Base-by-base conservation (phyloP, 1,139 yeast genomes). In the Geotrichum fermentans region DNA sequence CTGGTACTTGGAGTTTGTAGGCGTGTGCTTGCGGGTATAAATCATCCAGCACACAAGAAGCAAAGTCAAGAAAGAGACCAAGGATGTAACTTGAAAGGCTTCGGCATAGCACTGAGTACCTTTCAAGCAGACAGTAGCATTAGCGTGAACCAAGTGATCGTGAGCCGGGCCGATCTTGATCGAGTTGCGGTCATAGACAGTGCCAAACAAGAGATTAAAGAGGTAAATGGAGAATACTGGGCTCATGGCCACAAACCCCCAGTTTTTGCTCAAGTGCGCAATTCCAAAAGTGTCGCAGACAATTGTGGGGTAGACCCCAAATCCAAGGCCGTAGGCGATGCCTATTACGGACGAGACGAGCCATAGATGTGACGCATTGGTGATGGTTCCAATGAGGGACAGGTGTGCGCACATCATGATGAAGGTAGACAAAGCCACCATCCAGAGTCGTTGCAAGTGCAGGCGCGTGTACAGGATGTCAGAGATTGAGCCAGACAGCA, bases 301-400 rank as follows among this genome's bases (percentile, higher is more conserved):
- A 21, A 84, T 77, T 0, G 88, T 81, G 0, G 95, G 95, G 62
- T 79, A 83, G 3, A 86, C 77, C 0, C 95, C 89, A 65, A 82
- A 86, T 34, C 80, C 70, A 35, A 83, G 73, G 1, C 95, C 95
- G 66, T 84, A 86, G 2, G 88, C 79, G 47, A 73, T 69, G 0
- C 95, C 95, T 52, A 80, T 74, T 2, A 78, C 57, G 26, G 74
- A 64, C 0, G 90, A 82, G 8, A 81, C 71, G 1, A 73, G 40
- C 58, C 75, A 70, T 36, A 78, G 57, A 55, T 69, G 65, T 33
- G 70, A 63, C 1, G 70, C 56, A 55, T 67, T 57, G 56, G 65
- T 55, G 52, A 70, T 45, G 26, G 45, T 35, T 4, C 50, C 48
- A 10, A 60, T 56, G 29, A 43, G 49, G 56, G 66, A 55, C 21